Percentiles rank a stretch among this genome's conserved stretches.
phyloP scores from a whole-genome alignment of 2,329 filamentous ascomycete species.

The Capronia coronata region DNA sequence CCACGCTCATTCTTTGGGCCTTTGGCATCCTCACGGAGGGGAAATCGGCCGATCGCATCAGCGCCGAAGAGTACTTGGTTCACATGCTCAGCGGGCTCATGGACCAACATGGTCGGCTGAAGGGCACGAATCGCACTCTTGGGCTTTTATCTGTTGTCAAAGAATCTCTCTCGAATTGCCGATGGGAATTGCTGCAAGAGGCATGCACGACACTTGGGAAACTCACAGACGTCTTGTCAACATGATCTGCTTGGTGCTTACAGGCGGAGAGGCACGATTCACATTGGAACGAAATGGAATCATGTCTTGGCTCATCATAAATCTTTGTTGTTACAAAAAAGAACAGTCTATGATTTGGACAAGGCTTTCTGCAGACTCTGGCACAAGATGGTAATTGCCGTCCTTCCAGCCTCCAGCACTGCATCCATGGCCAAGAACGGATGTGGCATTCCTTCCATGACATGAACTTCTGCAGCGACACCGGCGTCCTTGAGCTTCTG shows the following conservation, averaged over 20 bases:
- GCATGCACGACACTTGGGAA: slow-evolving; percentile 28
- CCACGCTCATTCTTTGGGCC: slow-evolving; percentile 29
- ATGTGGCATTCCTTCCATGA: slow-evolving; percentile 53
- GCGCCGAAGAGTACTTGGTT: slow-evolving; percentile 19
- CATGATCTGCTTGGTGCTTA: too few species aligned
- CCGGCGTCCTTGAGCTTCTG: slow-evolving; percentile 44
- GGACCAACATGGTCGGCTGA: slow-evolving; percentile 4
- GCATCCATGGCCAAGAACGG: slow-evolving; percentile 55
- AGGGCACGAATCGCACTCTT: slow-evolving; percentile 19
- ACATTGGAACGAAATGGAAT: too few species aligned
- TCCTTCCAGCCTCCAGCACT: slow-evolving; percentile 46
- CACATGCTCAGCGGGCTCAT: slow-evolving; percentile 15
- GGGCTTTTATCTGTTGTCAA: slow-evolving; percentile 26
- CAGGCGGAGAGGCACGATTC: too few species aligned
- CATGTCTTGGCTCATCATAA: too few species aligned
- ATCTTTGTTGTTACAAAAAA: too few species aligned
- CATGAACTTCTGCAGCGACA: slow-evolving; percentile 43
- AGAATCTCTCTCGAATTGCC: slow-evolving; percentile 26
- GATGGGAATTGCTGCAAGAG: slow-evolving; percentile 30
- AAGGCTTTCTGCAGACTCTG: slow-evolving; percentile 3
- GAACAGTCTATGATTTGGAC: neutral
- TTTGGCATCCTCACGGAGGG: slow-evolving; percentile 25
- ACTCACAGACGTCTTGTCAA: slow-evolving; percentile 3
- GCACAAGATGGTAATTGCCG: slow-evolving; percentile 46
- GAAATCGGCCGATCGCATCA: slow-evolving; percentile 14